Base-by-base conservation (phyloP, 2,329 filamentous ascomycete species). In the Colletotrichum lentis region DNA sequence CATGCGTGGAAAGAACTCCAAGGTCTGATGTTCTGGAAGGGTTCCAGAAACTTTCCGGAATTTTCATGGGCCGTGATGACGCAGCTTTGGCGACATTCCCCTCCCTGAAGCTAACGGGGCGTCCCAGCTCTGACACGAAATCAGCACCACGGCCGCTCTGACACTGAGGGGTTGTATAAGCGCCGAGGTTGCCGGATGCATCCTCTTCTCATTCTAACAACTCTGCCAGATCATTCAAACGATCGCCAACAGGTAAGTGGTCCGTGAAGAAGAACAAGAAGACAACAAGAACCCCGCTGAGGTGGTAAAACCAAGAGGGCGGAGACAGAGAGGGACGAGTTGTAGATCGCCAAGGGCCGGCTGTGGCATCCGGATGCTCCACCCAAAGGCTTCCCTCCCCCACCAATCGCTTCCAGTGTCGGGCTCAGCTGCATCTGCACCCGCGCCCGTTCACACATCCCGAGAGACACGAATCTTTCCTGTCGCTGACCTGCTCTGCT, bases 301-400 rank as follows among this genome's bases (percentile, higher is more conserved):
- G 24, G 4, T 8, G 8, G 27, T 10, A 31, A 31, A 31, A 31
- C 27, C 8, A 31, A 31, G 27, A 31, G 27, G 8, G 27, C n/a
- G 7, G 27, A 31, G 27, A 18, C 24, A 43, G 41, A 46, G 10
- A 16, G n/a, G 10, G 27, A 8, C 31, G 27, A 59, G 55, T 35
- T 58, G 41, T 10, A 39, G 27, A 39, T 47, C 24, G 64, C 60
- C 64, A 67, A 67, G 61, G 44, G 41, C 41, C 65, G 65, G 64
- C 60, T 58, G 47, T 55, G n/a, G 20, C 20, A 41, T 50, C 64
- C 64, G 64, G 61, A 64, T 53, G 39, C 47, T 67, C 65, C 65
- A 67, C 65, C 31, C 20, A 60, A 54, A 18, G 53, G 50, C 50
- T 39, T 18, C 39, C 44, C 27, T 31, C 14, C 55, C 62, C 55